Base-by-base conservation (phyloP, 306 rosid genomes). In the Castanea sativa region DNA sequence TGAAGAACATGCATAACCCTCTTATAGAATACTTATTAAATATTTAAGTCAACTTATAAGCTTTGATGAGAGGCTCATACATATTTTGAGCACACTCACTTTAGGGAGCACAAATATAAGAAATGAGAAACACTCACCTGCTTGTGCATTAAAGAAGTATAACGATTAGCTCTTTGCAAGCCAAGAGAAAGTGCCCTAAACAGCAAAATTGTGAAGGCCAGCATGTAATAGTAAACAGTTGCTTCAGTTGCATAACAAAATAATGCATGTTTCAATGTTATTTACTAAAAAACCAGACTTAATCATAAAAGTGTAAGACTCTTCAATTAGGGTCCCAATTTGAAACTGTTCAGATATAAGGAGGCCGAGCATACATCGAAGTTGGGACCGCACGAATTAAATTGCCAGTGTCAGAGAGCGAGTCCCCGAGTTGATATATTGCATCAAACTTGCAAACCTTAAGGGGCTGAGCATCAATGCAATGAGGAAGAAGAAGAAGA, bases 371-470 rank as follows among this genome's bases (percentile, higher is more conserved):
- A 19, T 6, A 71, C 4, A 77, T 23, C 14, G 43, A 23, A 25
- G 15, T 41, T 2, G 83, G 76, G n/a, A 73, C 63, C 38, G 73
- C 78, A 1, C 8, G 2, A 7, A 63, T 63, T 9, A 72, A 32
- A 61, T 63, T 63, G 74, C 73, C 83, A 0, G 73, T 60, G 67
- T 79, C 78, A 1, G 73, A 30, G 8, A 73, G 10, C 4, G 78
- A 61, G 18, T 79, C 78, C 2, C 82, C 82, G 20, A 79, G 29
- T 35, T 79, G 73, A 25, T 79, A 79, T 3, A 73, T 72, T 5
- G 64, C 55, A 55, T 73, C 25, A 23, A 72, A 51, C 72, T 5
- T 61, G 23, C 82, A 79, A 0, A 11, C 55, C 51, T 45, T 52
- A 7, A 79, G 65, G n/a, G 65, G 9, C 1, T 51, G 65, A 4